phyloP scores from a whole-genome alignment of 345 rosid genomes.

The Capsella bursapastoris region DNA sequence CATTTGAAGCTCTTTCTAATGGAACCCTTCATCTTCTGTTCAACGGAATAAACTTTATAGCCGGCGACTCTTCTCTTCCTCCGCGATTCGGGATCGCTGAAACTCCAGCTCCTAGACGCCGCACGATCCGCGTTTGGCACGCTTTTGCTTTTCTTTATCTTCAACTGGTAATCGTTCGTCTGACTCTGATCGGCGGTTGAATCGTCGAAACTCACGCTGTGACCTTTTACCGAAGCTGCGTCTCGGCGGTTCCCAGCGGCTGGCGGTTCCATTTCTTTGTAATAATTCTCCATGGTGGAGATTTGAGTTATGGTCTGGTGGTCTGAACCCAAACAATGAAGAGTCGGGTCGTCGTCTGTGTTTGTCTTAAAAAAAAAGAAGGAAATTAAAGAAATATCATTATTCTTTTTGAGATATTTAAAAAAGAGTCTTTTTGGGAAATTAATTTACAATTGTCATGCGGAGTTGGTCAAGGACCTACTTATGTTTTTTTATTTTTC shows the following conservation, averaged over 20 bases:
- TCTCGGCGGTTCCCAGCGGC: conserved; percentile 18
- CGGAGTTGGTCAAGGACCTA: conserved; percentile 37
- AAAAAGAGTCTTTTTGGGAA: conserved; percentile 11
- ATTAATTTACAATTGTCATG: conserved; percentile 28
- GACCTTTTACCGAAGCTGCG: conserved; percentile 19
- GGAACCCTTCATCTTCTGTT: conserved; percentile 92
- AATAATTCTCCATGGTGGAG: conserved; percentile 28
- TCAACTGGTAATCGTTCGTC: conserved; percentile 28
- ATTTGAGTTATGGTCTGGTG: conserved; percentile 36
- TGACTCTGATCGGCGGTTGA: conserved; percentile 38
- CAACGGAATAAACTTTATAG: conserved; percentile 79
- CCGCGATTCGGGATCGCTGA: conserved; percentile 79
- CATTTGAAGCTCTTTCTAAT: conserved; percentile 83
- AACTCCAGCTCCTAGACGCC: conserved; percentile 62
- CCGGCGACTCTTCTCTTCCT: conserved; percentile 94
- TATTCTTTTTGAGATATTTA: conserved; percentile 5
- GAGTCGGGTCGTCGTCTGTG: conserved; percentile 20
- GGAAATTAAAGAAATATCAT: conserved; percentile 11
- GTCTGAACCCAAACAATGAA: conserved; percentile 15
- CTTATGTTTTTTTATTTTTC: neutral
- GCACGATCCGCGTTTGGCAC: conserved; percentile 42
- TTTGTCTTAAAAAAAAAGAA: conserved; percentile 16
- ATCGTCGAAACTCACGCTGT: conserved; percentile 33
- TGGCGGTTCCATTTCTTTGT: conserved; percentile 40
- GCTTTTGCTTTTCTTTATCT: conserved; percentile 45